phyloP scores from a whole-genome alignment of 805 yeast genomes.

The Wickerhamomyces bovis region DNA sequence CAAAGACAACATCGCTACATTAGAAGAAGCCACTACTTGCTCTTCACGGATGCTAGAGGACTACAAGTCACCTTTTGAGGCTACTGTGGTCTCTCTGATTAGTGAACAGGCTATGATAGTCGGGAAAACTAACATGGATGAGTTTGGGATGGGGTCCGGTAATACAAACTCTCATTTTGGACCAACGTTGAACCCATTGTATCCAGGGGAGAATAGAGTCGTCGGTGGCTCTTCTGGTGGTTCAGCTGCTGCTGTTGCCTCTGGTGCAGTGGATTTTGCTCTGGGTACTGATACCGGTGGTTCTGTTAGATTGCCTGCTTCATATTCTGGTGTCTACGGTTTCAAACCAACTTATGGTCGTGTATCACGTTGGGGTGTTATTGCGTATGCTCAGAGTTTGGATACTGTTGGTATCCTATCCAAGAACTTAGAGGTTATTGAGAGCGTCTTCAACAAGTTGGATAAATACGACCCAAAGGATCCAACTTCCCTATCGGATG shows the following conservation, averaged over 20 bases:
- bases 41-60: constrained; percentile 56
- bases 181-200: constrained; percentile 50
- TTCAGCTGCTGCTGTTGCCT: constrained; percentile 86
- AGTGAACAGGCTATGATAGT: constrained; percentile 45
- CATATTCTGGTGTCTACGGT: constrained; percentile 78
- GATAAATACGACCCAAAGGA: constrained; percentile 66
- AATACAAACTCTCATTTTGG: constrained; percentile 53
- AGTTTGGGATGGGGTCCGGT: constrained; percentile 94
- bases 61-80: constrained; percentile 73
- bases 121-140: constrained; percentile 92
- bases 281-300: constrained; percentile 98
- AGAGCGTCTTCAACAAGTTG: constrained; percentile 46
- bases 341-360: constrained; percentile 94
- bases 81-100: constrained; percentile 63
- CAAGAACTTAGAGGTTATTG: constrained; percentile 37
- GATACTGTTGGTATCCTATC: constrained; percentile 90
- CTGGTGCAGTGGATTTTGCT: constrained; percentile 62
- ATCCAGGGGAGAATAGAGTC: constrained; percentile 31
- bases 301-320: constrained; percentile 86
- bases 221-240: constrained; percentile 98
- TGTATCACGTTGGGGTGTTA: constrained; percentile 85
- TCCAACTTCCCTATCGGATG: constrained; percentile 57
- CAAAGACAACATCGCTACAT: constrained; percentile 80
- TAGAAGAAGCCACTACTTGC: constrained; percentile 66
- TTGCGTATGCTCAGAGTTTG: constrained; percentile 87